phyloP scores from a whole-genome alignment of 2,329 filamentous ascomycete species.

The Epichloe festucae region DNA sequence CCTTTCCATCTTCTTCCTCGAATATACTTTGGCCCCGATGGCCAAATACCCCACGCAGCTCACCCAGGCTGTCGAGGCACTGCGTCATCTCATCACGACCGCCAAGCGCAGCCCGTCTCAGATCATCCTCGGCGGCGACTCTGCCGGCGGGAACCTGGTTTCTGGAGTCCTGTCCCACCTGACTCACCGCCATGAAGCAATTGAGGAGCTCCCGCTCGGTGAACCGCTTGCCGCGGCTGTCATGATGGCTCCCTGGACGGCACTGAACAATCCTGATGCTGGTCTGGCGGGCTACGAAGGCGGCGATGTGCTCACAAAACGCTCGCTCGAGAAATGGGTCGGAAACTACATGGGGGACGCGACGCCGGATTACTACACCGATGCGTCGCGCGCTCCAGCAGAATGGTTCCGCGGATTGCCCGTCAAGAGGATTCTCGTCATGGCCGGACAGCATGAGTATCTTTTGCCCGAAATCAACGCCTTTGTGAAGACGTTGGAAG shows the following conservation, averaged over 20 bases:
- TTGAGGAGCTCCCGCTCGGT: conserved; percentile 5
- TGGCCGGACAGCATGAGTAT: conserved; percentile 9
- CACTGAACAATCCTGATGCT: conserved; percentile 1
- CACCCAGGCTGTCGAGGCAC: conserved; percentile 9
- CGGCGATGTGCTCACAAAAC: conserved; percentile 7
- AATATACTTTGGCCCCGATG: conserved; percentile 9
- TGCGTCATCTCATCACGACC: conserved; percentile 7
- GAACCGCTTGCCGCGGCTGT: conserved; percentile 7
- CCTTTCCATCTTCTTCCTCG: conserved; percentile 10
- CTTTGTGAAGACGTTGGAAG: conserved; percentile 9
- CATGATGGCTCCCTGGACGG: conserved; percentile 9
- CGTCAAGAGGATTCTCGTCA: conserved; percentile 7
- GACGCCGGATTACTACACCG: conserved; percentile 9
- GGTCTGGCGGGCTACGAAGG: conserved; percentile 4
- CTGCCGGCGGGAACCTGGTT: conserved; percentile 10
- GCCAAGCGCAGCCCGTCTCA: conserved; percentile 3
- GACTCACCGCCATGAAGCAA: conserved; percentile 8
- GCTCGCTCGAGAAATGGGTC: conserved; percentile 4
- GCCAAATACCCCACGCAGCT: conserved; percentile 11
- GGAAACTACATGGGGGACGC: conserved; percentile 6
- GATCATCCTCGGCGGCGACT: conserved; percentile 11
- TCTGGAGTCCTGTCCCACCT: conserved; percentile 10
- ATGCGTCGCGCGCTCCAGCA: conserved; percentile 7
- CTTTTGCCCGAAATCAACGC: conserved; percentile 8
- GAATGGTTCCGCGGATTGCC: conserved; percentile 10